Evolutionary conservation across 768 basidiomycete genomes (phyloP).

Genomic region (Pulveroboletus ravenelii): DNA sequence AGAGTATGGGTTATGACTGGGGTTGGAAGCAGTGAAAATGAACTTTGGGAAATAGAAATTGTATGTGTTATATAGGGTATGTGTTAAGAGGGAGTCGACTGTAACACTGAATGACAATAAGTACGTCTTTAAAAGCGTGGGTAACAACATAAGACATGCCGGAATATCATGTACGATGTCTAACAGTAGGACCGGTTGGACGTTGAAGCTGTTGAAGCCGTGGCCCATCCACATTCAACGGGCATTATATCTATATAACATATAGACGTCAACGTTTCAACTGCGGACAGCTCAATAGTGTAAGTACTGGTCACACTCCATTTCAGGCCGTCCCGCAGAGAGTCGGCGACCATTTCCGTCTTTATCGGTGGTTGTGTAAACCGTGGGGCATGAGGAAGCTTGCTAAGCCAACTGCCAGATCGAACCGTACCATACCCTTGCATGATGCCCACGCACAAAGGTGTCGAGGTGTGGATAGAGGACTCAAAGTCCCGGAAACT

Average conservation of each 20-base stretch:
- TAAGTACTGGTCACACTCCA: neutral
- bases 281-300: no score
- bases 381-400: neutral
- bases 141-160: no score
- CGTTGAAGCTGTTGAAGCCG: no score
- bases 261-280: no score
- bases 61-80: no score
- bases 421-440: neutral
- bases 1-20: no score
- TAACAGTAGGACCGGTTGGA: neutral
- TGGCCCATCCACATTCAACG: neutral
- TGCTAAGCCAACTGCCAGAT: neutral
- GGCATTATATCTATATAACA: no score
- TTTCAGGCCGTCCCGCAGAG: neutral
- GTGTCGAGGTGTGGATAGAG: conserved; percentile 17
- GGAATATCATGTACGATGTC: neutral
- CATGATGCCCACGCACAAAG: conserved; percentile 14
- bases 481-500: conserved; percentile 10
- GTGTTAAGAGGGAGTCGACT: no score
- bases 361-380: neutral
- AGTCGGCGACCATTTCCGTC: neutral
- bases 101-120: no score
- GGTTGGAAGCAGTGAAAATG: no score
- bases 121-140: no score
- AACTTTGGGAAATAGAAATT: no score